These are phyloP conservation scores for Leonotis leonurus DNA, from an alignment of 257 asterid genomes.

Conservation along the genomic window DNA sequence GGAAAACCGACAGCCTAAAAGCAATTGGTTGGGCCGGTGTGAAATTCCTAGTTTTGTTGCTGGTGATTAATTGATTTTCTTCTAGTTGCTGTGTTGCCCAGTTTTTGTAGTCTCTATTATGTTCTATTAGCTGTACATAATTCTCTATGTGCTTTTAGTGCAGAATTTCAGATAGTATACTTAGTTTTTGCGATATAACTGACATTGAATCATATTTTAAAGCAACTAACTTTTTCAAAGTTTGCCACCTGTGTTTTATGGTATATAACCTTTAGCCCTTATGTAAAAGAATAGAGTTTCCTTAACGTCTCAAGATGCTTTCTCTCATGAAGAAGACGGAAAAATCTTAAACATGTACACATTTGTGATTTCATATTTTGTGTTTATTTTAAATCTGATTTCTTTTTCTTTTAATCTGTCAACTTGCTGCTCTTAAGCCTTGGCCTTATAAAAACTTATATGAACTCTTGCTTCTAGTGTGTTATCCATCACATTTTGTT, in stretches of 20 bases:
- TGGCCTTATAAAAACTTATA: neutral
- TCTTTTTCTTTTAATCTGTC: constrained; percentile 2
- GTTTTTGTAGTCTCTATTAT: constrained; percentile 14
- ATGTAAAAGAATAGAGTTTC: no score
- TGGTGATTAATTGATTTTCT: constrained; percentile 86
- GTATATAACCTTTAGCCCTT: no score
- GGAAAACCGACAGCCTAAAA: constrained; percentile 97
- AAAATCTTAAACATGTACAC: neutral
- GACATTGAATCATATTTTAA: no score
- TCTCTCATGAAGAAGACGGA: neutral
- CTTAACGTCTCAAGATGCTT: neutral
- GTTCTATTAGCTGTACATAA: neutral
- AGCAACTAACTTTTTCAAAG: no score
- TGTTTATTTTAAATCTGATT: no score
- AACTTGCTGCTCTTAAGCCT: neutral
- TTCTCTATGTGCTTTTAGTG: constrained; percentile 2
- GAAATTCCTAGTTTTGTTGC: constrained; percentile 71
- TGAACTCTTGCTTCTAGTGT: neutral
- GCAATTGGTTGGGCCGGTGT: constrained; percentile 87
- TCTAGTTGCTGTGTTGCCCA: constrained; percentile 35
- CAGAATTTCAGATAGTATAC: constrained; percentile 10
- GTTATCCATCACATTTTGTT: neutral
- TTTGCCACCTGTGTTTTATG: no score
- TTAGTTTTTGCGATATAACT: constrained; percentile 3
- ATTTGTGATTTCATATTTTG: neutral